phyloP scores from a whole-genome alignment of 2,329 filamentous ascomycete genomes.

The Trichoderma arundinaceum region DNA sequence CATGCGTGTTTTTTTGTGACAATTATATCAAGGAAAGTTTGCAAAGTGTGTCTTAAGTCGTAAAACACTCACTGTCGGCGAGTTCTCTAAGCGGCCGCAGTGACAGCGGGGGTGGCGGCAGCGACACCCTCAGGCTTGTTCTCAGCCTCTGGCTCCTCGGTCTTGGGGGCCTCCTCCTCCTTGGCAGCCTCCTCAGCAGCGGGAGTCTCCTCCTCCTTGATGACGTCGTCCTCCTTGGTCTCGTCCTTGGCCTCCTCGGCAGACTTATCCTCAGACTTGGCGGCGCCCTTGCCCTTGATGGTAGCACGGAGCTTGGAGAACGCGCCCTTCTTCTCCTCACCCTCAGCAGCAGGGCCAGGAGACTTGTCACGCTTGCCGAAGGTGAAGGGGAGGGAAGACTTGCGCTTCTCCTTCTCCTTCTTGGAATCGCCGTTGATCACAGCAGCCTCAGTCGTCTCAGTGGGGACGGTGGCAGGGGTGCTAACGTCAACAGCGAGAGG shows the following conservation, averaged over 20 bases:
- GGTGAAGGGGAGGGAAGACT: conserved; percentile 76
- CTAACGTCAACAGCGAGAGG: conserved; percentile 62
- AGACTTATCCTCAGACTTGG: conserved; percentile 53
- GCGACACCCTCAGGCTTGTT: conserved; percentile 51
- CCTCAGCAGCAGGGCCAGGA: conserved; percentile 63
- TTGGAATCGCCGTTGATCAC: conserved; percentile 60
- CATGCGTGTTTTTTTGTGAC: conserved; percentile 43
- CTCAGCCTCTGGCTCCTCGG: conserved; percentile 45
- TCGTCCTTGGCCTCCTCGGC: conserved; percentile 44
- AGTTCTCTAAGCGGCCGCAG: conserved; percentile 57
- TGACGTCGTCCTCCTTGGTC: conserved; percentile 46
- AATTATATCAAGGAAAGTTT: conserved; percentile 35
- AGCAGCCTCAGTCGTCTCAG: conserved; percentile 54
- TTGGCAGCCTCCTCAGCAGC: conserved; percentile 44
- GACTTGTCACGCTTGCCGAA: conserved; percentile 78
- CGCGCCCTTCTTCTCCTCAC: conserved; percentile 58
- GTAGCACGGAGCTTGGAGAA: conserved; percentile 67
- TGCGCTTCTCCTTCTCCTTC: conserved; percentile 81
- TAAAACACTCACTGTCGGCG: conserved; percentile 36
- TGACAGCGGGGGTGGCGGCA: conserved; percentile 54
- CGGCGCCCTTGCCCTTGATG: conserved; percentile 55
- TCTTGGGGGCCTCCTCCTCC: conserved; percentile 37
- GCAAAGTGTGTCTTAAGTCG: conserved; percentile 38
- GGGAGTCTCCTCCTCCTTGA: conserved; percentile 42
- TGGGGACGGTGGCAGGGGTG: conserved; percentile 53